A percentile compares a stretch with the other conserved stretches of the same genome.
Evolutionary conservation across 2,329 filamentous ascomycete genomes (phyloP).

Genomic region (Fusarium abutilonis): DNA sequence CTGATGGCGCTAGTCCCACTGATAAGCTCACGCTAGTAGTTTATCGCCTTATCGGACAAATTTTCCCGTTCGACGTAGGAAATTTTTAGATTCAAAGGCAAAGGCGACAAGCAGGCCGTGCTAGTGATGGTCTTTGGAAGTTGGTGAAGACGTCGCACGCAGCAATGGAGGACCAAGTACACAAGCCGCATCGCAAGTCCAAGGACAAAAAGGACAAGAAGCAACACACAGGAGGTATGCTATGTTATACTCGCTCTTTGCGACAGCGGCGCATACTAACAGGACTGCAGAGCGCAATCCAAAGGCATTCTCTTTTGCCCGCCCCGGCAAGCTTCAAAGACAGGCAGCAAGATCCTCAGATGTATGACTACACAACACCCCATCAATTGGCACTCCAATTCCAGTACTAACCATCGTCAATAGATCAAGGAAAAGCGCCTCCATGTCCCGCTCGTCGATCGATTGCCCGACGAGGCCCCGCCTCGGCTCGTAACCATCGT

Average conservation of each 20-base stretch:
- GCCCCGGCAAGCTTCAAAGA: constrained; percentile 81
- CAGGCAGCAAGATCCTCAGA: constrained; percentile 78
- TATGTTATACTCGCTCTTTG: not conserved
- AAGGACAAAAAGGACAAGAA: constrained; percentile 85
- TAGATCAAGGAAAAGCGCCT: constrained; percentile 94
- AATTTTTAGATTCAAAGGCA: constrained; percentile 40
- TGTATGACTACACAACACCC: constrained; percentile 56
- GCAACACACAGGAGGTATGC: constrained; percentile 47
- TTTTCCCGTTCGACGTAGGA: constrained; percentile 36
- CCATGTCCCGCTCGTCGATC: constrained; percentile 96
- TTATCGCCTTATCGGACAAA: constrained; percentile 36
- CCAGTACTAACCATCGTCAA: constrained; percentile 38
- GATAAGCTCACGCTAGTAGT: constrained; percentile 29
- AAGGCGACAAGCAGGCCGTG: constrained; percentile 20
- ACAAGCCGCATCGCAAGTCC: constrained; percentile 84
- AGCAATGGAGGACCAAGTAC: constrained; percentile 82
- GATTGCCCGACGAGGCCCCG: constrained; percentile 92
- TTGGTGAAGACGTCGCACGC: constrained; percentile 45
- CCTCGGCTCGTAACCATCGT: constrained; percentile 94
- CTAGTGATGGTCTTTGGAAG: constrained; percentile 38
- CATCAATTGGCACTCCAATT: not conserved
- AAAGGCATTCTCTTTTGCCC: constrained; percentile 88
- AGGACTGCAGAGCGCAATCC: constrained; percentile 73
- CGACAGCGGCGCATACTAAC: constrained; percentile 38
- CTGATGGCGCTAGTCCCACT: not conserved